These are phyloP conservation scores for Lachnellula cervina DNA, from an alignment of 2,329 filamentous ascomycete species.

Conservation along the genomic window DNA sequence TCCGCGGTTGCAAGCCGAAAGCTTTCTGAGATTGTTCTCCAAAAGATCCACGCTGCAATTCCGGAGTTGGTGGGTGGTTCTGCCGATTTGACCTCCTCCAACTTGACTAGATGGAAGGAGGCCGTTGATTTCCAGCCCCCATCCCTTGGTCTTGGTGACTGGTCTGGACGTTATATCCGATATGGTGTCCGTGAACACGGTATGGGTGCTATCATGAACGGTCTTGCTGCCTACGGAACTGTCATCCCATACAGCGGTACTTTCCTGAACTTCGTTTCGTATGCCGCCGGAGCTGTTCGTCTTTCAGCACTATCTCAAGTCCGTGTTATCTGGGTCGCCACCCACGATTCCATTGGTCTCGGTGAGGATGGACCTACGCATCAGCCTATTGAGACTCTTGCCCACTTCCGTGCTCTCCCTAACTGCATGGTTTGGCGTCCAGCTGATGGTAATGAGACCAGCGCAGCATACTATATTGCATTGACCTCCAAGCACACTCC, in stretches of 20 bases:
- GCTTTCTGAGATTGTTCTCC: slow-evolving; percentile 88
- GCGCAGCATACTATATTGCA: slow-evolving; percentile 93
- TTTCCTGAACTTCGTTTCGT: slow-evolving; percentile 99
- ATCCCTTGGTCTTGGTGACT: slow-evolving; percentile 78
- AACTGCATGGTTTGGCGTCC: slow-evolving; percentile 99
- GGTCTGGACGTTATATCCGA: slow-evolving; percentile 84
- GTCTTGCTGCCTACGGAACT: slow-evolving; percentile 90
- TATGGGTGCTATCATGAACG: slow-evolving; percentile 93
- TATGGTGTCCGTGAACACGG: slow-evolving; percentile 90
- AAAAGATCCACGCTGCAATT: slow-evolving; percentile 75
- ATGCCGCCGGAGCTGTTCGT: slow-evolving; percentile 91
- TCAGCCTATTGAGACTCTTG: slow-evolving; percentile 97
- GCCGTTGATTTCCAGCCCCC: slow-evolving; percentile 97
- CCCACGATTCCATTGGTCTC: slow-evolving; percentile 98
- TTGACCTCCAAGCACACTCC: slow-evolving; percentile 87
- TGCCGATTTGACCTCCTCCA: slow-evolving; percentile 95
- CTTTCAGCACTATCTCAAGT: slow-evolving; percentile 87
- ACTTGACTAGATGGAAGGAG: slow-evolving; percentile 97
- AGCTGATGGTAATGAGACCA: slow-evolving; percentile 97
- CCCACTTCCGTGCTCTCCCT: slow-evolving; percentile 96
- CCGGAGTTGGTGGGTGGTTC: slow-evolving; percentile 95
- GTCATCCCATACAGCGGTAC: slow-evolving; percentile 91
- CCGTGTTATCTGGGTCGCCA: slow-evolving; percentile 91
- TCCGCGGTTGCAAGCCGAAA: slow-evolving; percentile 86
- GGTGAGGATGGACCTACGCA: slow-evolving; percentile 98